Percentiles rank a stretch among this genome's conserved stretches.
Evolutionary conservation across 2,329 filamentous ascomycete species (phyloP).

Genomic region (Cytospora paraplurivora): DNA sequence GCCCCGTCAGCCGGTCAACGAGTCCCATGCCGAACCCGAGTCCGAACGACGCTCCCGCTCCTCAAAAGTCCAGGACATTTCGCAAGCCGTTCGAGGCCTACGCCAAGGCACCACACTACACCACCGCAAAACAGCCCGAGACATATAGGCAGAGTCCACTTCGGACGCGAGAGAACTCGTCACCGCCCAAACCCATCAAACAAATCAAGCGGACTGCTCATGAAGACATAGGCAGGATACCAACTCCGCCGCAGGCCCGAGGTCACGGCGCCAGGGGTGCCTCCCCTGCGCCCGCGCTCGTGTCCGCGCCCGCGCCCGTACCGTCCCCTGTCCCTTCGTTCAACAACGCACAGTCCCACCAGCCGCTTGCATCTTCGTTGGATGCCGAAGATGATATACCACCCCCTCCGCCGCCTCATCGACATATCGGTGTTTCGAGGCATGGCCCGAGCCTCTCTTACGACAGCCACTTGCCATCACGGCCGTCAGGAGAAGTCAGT

Average conservation of each 20-base stretch:
- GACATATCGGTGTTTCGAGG: constrained; percentile 53
- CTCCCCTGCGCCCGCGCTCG: constrained; percentile 38
- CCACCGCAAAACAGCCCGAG: constrained; percentile 62
- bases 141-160: constrained; percentile 52
- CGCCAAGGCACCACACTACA: constrained; percentile 66
- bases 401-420: constrained; percentile 80
- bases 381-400: constrained; percentile 63
- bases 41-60: constrained; percentile 54
- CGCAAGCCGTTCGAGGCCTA: constrained; percentile 70
- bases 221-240: constrained; percentile 35
- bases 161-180: constrained; percentile 39
- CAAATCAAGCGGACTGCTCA: constrained; percentile 29
- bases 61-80: constrained; percentile 65
- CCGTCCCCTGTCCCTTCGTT: constrained; percentile 44
- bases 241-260: constrained; percentile 37
- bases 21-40: constrained; percentile 61
- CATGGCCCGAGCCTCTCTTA: constrained; percentile 31
- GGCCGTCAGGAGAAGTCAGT: too few relatives aligned
- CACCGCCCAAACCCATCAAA: constrained; percentile 8
- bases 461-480: too few relatives aligned
- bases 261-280: constrained; percentile 40
- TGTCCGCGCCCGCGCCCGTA: neutral
- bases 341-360: constrained; percentile 35
- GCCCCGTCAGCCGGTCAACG: constrained; percentile 66
- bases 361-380: constrained; percentile 32